phyloP scores from a whole-genome alignment of 495 filamentous ascomycete genomes.

The Trypethelium eluteriae region DNA sequence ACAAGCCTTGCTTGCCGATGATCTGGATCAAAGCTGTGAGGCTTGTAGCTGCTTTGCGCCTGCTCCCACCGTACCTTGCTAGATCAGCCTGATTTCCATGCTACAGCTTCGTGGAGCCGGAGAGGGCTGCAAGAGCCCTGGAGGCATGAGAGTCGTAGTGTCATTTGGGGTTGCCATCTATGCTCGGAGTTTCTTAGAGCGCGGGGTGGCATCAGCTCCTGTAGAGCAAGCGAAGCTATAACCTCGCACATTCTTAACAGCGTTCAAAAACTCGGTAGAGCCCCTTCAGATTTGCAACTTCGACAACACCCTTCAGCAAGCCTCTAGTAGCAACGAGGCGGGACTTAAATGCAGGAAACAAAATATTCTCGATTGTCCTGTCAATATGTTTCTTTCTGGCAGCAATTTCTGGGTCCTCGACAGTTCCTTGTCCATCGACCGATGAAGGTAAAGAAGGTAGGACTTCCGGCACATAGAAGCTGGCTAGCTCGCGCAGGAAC shows the following conservation, averaged over 20 bases:
- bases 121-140: no score
- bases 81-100: no score
- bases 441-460: slow-evolving; percentile 51
- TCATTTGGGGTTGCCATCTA: no score
- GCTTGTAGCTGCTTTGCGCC: no score
- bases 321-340: slow-evolving; percentile 75
- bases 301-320: slow-evolving; percentile 70
- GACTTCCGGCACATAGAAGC: slow-evolving; percentile 84
- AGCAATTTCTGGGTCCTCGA: slow-evolving; percentile 46
- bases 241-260: slow-evolving; percentile 49
- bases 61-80: no score
- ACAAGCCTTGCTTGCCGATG: no score
- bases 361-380: slow-evolving; percentile 57
- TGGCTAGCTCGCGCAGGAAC: slow-evolving; percentile 80
- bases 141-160: no score
- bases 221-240: neutral
- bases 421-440: slow-evolving; percentile 31
- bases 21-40: no score
- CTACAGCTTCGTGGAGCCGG: no score
- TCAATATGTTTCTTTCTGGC: slow-evolving; percentile 51
- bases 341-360: slow-evolving; percentile 77
- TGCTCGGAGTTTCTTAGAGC: no score
- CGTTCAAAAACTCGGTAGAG: slow-evolving; percentile 96
- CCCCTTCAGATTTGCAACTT: slow-evolving; percentile 90
- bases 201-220: no score